Conservation (phyloP, 2,329 filamentous ascomycete species). For the Mycosphaerella sp. region DNA sequence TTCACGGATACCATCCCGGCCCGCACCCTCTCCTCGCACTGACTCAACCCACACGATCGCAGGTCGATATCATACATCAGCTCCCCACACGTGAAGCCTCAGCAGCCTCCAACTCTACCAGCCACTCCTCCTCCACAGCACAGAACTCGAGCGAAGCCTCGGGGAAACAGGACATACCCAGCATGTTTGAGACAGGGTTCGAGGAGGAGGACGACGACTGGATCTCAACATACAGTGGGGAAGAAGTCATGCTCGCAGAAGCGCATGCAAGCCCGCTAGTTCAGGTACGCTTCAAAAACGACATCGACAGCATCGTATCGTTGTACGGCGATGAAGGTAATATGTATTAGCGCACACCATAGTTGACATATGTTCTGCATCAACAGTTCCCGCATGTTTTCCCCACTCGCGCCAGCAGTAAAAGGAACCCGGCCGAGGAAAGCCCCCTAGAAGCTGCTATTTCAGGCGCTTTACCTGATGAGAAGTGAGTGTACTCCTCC, state of each 20-base stretch:
- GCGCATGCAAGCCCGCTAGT: constrained; percentile 24
- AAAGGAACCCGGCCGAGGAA: constrained; percentile 1
- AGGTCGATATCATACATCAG: constrained; percentile 13
- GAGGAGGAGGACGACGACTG: constrained; percentile 24
- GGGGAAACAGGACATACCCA: constrained; percentile 17
- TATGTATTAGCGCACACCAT: constrained; percentile 13
- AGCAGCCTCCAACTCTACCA: constrained; percentile 5
- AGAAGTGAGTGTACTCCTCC: constrained; percentile 21
- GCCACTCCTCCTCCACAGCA: constrained; percentile 14
- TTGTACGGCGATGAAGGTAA: constrained; percentile 19
- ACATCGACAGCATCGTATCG: constrained; percentile 27
- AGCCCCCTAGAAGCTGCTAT: constrained; percentile 23
- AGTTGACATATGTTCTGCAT: constrained; percentile 1
- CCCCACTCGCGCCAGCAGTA: constrained; percentile 6
- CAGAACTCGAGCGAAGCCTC: constrained; percentile 13
- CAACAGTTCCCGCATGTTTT: constrained; percentile 1
- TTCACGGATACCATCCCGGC: neutral
- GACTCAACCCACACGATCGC: constrained; percentile 12
- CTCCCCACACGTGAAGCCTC: constrained; percentile 4
- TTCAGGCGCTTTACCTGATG: constrained; percentile 24
- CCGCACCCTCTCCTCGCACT: constrained; percentile 2
- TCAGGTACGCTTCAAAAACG: constrained; percentile 28
- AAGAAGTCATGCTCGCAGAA: constrained; percentile 20
- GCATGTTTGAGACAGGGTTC: constrained; percentile 23
- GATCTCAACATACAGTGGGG: constrained; percentile 26